Evolutionary conservation across 148 eudicot genomes (phyloP).

Genomic region (Rhododendron kiyosumense): DNA sequence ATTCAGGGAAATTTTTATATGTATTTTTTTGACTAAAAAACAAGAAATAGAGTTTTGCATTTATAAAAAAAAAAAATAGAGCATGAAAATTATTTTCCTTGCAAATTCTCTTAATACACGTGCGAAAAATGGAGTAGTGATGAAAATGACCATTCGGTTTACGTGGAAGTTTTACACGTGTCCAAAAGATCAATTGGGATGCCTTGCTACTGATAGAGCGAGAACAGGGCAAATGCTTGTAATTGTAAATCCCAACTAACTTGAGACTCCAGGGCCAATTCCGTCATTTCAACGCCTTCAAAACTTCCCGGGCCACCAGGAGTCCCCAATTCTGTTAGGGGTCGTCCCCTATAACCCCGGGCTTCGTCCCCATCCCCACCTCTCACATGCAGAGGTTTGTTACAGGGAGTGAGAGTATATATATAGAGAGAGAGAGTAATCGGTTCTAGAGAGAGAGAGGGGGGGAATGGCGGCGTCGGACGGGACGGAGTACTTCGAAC

Average conservation of each 20-base stretch:
- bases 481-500: slow-evolving; percentile 61
- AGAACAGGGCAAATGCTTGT: slow-evolving; percentile 11
- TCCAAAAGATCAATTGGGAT: too few relatives aligned
- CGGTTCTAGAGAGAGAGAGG: neutral
- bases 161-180: neutral
- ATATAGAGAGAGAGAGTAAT: neutral
- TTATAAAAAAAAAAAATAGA: too few relatives aligned
- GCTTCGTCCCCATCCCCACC: neutral
- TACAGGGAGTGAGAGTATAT: neutral
- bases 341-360: neutral
- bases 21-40: too few relatives aligned
- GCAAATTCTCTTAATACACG: too few relatives aligned
- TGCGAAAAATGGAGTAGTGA: too few relatives aligned
- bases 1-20: too few relatives aligned
- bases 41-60: too few relatives aligned
- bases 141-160: too few relatives aligned
- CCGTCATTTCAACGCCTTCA: slow-evolving; percentile 20
- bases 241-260: neutral
- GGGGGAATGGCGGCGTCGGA: slow-evolving; percentile 44
- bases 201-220: too few relatives aligned
- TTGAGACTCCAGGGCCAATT: neutral
- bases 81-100: too few relatives aligned
- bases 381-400: neutral
- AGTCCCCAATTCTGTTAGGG: neutral
- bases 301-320: slow-evolving; percentile 24